phyloP scores from a whole-genome alignment of 208 protist genomes.

The Leishmania arabica region DNA sequence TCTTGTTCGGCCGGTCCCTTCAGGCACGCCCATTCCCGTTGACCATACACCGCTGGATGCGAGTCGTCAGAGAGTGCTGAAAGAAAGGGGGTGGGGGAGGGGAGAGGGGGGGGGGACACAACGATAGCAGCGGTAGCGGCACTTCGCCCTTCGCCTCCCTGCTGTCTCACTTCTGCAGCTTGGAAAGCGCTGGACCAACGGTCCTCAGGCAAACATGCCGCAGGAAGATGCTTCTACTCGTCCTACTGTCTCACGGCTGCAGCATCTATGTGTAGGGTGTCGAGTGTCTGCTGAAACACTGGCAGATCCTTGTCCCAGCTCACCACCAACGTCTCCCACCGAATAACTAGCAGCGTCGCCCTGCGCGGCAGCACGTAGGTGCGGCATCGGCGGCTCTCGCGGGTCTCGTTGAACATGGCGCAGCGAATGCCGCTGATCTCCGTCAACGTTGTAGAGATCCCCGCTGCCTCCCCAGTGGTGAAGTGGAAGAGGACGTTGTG shows the following conservation, averaged over 20 bases:
- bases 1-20: neutral
- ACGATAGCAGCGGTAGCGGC: neutral
- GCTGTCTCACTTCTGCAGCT: neutral
- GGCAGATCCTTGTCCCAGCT: constrained; percentile 47
- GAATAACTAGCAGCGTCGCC: constrained; percentile 45
- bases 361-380: constrained; percentile 54
- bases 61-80: neutral
- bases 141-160: neutral
- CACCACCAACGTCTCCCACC: constrained; percentile 47
- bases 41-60: neutral
- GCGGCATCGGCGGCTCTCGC: constrained; percentile 48
- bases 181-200: neutral
- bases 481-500: constrained; percentile 71
- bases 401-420: constrained; percentile 52
- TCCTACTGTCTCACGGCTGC: constrained; percentile 7
- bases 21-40: neutral
- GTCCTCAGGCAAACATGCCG: neutral
- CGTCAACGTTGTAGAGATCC: constrained; percentile 32
- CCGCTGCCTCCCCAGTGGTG: constrained; percentile 44
- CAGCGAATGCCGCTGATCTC: constrained; percentile 50
- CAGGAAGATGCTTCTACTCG: neutral
- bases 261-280: constrained; percentile 63
- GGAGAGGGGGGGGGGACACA: neutral
- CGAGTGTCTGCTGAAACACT: constrained; percentile 55
- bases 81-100: neutral